These are phyloP conservation scores for Soucietia sequanensis DNA, from an alignment of 805 yeast genomes.

Conservation along the genomic window DNA sequence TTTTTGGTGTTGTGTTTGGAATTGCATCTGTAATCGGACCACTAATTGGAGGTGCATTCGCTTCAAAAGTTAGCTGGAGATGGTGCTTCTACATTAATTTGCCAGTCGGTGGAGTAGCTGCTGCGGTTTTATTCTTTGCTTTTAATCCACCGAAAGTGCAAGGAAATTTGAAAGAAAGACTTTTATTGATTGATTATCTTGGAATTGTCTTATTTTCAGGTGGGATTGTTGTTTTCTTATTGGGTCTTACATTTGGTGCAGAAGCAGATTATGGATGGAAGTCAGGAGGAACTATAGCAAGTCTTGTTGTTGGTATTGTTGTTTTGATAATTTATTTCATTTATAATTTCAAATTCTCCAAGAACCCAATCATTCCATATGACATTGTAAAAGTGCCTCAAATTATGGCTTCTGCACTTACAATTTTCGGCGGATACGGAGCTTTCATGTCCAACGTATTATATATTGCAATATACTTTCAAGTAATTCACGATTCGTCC, in stretches of 20 bases:
- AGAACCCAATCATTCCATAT: slow-evolving; percentile 45
- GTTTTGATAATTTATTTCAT: slow-evolving; percentile 28
- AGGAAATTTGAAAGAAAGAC: slow-evolving; percentile 34
- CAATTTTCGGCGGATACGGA: slow-evolving; percentile 29
- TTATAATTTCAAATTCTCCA: slow-evolving; percentile 43
- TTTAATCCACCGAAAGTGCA: slow-evolving; percentile 48
- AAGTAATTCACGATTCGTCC: slow-evolving; percentile 40
- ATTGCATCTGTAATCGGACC: slow-evolving; percentile 59
- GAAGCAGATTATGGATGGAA: slow-evolving; percentile 49
- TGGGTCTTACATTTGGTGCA: slow-evolving; percentile 51
- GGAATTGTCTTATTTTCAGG: slow-evolving; percentile 44
- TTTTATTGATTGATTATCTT: slow-evolving; percentile 43
- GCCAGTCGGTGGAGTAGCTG: slow-evolving; percentile 58
- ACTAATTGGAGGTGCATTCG: slow-evolving; percentile 61
- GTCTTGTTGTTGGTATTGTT: slow-evolving; percentile 45
- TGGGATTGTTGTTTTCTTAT: slow-evolving; percentile 42
- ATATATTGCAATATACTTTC: slow-evolving; percentile 43
- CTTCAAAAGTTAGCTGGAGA: slow-evolving; percentile 60
- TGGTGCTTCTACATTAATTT: slow-evolving; percentile 74
- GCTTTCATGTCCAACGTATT: slow-evolving; percentile 34
- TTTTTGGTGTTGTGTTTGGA: slow-evolving; percentile 43
- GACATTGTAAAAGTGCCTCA: slow-evolving; percentile 39
- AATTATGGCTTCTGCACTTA: slow-evolving; percentile 36
- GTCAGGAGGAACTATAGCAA: slow-evolving; percentile 49
- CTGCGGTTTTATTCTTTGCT: slow-evolving; percentile 30